Base-by-base conservation (phyloP, 495 filamentous ascomycete species). In the Podospora anserina region DNA sequence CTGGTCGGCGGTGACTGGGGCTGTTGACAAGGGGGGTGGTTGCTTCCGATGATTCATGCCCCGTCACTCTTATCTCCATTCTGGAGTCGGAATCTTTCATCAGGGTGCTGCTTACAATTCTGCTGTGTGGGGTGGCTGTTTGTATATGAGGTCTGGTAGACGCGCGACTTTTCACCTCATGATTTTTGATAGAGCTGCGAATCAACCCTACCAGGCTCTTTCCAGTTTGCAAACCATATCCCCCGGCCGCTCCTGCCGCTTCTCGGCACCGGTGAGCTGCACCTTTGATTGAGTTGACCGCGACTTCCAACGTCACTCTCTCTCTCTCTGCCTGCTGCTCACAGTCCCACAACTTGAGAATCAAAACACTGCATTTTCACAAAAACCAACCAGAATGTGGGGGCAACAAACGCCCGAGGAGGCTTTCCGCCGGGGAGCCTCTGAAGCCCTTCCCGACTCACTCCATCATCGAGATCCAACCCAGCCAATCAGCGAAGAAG, bases 391-490 rank as follows among this genome's bases (percentile, higher is more conserved):
- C 59, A 61, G 18, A 28, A 61, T 61, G 59, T 61, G 65, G 65
- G 68, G 68, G 7, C 62, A 66, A 9, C 62, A 65, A 5, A 54
- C 68, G 3, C 61, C 27, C n/a, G 70, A 74, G 49, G 72, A 71
- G 58, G 67, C 66, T n/a, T 68, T 74, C 32, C 75, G 71, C 4
- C 67, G 70, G 26, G 28, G 57, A 23, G 75, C 74, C 9, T 64
- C 65, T 7, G 66, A 75, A 30, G 44, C 59, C 0, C 20, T 69
- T 11, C 72, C 76, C 0, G 63, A 76, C 9, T 20, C 65, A 0
- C 74, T 78, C 0, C 76, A 78, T 27, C 71, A 75, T 66, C 64
- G 72, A 23, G 71, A 73, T 18, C 66, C 72, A 7, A 68, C 66
- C 39, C 62, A 64, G 30, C 49, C 61, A 44, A 58, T 32, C 20